These are phyloP conservation scores for Lophium mytilinum DNA, from an alignment of 495 filamentous ascomycete genomes.

Conservation along the genomic window DNA sequence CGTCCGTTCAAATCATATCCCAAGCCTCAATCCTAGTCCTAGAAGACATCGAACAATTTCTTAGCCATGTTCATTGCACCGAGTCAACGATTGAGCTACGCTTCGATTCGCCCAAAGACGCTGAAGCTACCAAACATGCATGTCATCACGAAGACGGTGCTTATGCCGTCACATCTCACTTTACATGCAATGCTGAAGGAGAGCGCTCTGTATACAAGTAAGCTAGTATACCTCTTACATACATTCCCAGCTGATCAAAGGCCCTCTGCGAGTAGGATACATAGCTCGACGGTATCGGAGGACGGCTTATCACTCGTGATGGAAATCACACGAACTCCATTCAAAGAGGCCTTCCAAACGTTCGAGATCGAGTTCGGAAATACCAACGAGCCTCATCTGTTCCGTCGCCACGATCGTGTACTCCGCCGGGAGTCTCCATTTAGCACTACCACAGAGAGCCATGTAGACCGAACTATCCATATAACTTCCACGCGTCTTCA, in stretches of 20 bases:
- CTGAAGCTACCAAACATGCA: slow-evolving; percentile 7
- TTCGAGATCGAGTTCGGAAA: slow-evolving; percentile 22
- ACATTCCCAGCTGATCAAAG: too few relatives aligned
- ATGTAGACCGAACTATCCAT: neutral
- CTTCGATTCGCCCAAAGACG: slow-evolving; percentile 6
- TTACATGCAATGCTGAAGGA: slow-evolving; percentile 16
- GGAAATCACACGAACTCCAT: slow-evolving; percentile 4
- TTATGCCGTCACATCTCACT: slow-evolving; percentile 16
- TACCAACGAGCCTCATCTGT: slow-evolving; percentile 12
- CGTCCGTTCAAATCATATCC: slow-evolving; percentile 11
- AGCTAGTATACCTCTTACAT: neutral
- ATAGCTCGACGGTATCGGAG: neutral
- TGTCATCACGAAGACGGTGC: slow-evolving; percentile 13
- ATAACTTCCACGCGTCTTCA: neutral
- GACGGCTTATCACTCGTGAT: slow-evolving; percentile 13
- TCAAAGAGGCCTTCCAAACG: slow-evolving; percentile 10
- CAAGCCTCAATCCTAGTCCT: slow-evolving; percentile 13
- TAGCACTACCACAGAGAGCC: neutral
- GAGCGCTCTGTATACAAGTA: slow-evolving; percentile 19
- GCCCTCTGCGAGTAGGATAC: neutral
- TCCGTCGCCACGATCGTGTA: slow-evolving; percentile 11
- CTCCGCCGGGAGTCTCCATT: neutral
- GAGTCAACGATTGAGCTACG: slow-evolving; percentile 8
- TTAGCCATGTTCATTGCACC: slow-evolving; percentile 13
- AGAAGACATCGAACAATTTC: slow-evolving; percentile 19